A percentile compares a stretch with the other conserved stretches of the same genome.
Evolutionary conservation across 805 yeast genomes (phyloP).

Genomic region (Starmerella bacillaris): DNA sequence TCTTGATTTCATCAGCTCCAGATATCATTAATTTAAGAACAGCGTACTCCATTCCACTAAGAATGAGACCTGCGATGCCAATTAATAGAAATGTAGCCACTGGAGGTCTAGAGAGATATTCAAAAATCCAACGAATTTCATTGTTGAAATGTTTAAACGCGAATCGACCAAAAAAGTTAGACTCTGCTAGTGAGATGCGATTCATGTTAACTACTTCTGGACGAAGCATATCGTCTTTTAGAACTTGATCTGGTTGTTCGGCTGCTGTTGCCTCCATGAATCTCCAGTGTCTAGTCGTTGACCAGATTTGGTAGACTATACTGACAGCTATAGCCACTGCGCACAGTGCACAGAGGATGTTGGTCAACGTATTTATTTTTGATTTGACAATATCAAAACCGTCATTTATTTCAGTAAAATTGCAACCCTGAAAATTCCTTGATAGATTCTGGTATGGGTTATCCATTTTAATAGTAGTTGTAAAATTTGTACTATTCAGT

Average conservation of each 20-base stretch:
- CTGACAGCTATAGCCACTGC: slow-evolving; percentile 5
- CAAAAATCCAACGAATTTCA: slow-evolving; percentile 28
- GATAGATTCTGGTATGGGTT: background rate
- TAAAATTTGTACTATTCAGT: slow-evolving; percentile 18
- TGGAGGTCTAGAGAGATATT: slow-evolving; percentile 36
- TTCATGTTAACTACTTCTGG: slow-evolving; percentile 1
- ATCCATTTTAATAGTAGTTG: background rate
- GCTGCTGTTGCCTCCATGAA: slow-evolving; percentile 7
- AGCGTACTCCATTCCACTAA: slow-evolving; percentile 37
- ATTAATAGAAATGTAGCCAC: slow-evolving; percentile 35
- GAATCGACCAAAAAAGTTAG: slow-evolving; percentile 2
- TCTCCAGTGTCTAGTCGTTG: slow-evolving; percentile 5
- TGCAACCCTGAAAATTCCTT: slow-evolving; percentile 3
- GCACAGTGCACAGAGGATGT: slow-evolving; percentile 6
- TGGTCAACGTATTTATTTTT: slow-evolving; percentile 1
- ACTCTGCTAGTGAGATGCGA: slow-evolving; percentile 2
- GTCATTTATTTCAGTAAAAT: background rate
- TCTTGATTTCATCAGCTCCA: slow-evolving; percentile 9
- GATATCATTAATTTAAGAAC: slow-evolving; percentile 17
- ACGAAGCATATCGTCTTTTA: background rate
- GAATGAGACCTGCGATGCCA: slow-evolving; percentile 38
- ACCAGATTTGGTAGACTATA: slow-evolving; percentile 5
- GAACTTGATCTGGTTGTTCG: background rate
- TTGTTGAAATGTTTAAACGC: background rate
- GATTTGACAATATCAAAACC: slow-evolving; percentile 2